phyloP scores from a whole-genome alignment of 352 stramenopile genomes.

The Stephanocyclus meneghinianus region DNA sequence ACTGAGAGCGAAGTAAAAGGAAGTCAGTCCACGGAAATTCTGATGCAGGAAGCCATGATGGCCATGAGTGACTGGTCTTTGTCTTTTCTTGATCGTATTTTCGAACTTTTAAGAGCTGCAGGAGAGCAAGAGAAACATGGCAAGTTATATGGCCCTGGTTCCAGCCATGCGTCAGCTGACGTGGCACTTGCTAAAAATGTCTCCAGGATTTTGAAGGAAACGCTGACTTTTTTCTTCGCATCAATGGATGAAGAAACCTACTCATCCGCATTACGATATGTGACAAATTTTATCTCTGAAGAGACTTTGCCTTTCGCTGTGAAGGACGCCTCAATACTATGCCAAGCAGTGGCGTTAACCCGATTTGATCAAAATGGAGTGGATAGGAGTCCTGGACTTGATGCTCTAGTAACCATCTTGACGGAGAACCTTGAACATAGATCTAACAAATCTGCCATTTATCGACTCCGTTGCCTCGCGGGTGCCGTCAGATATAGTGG shows the following conservation, averaged over 20 bases:
- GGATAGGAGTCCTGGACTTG: conserved; percentile 66
- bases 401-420: conserved; percentile 71
- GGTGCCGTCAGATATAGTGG: conserved; percentile 71
- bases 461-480: conserved; percentile 75
- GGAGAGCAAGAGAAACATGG: conserved; percentile 78
- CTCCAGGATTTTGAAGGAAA: conserved; percentile 75
- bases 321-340: conserved; percentile 77
- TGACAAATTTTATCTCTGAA: conserved; percentile 71
- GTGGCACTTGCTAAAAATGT: conserved; percentile 77
- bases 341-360: conserved; percentile 68
- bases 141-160: conserved; percentile 62
- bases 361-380: conserved; percentile 37
- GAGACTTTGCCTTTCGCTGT: conserved; percentile 75
- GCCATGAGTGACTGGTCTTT: conserved; percentile 77
- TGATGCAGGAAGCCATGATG: conserved; percentile 67
- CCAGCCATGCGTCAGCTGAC: conserved; percentile 69
- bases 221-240: conserved; percentile 75
- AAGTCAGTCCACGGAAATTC: conserved; percentile 31
- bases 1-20: conserved; percentile 29
- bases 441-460: conserved; percentile 74
- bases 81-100: conserved; percentile 78
- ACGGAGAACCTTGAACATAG: conserved; percentile 68
- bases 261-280: conserved; percentile 57
- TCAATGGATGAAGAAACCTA: conserved; percentile 74
- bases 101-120: conserved; percentile 69